Base-by-base conservation (phyloP, 2,329 filamentous ascomycete species). In the Sporothrix dimorphospora region DNA sequence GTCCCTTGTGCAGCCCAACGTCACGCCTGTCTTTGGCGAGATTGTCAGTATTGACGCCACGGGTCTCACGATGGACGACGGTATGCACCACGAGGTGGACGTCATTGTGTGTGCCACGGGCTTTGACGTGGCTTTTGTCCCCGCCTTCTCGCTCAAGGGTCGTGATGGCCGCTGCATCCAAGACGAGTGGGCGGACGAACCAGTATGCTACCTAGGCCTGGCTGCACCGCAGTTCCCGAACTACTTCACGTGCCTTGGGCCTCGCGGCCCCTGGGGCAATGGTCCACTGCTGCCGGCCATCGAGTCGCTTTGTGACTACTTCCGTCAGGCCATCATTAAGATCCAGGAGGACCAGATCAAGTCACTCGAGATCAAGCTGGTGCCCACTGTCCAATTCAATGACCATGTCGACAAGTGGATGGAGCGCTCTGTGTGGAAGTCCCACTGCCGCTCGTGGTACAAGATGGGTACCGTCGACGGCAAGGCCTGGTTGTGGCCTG, bases 361-460 rank as follows among this genome's bases (percentile, higher is more conserved):
- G 16, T 49, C 63, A 7, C 21, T 67, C 24, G 63, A 49, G 21
- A n/a, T 63, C 34, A 40, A 24, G 34, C 34, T 24, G 19, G 21
- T 8, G 3, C 34, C 59, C 59, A 42, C 38, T 2, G 59, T 14
- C n/a, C 34, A 63, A 16, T 63, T 63, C 59, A 63, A 63, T 19
- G 19, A 40, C 30, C 59, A 63, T 21, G 38, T 63, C 19, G 59
- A 63, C 34, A 19, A 24, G 34, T 63, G 38, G 34, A 63, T 63
- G 59, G 19, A 63, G 59, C 59, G 59, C 5, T 42, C 59, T 6
- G 59, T 42, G 0, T 63, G 59, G 59, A 40, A 42, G 34, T 12
- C 59, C 1, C 34, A n/a, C 59, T 63, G 59, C n/a, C 59, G 63
- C 12, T 67, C 63, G 40, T 67, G 63, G 40, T 67, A 65, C 63